A percentile compares a stretch with the other conserved stretches of the same genome.
phyloP scores from a whole-genome alignment of 768 basidiomycete species.

The Mycena indigotica region DNA sequence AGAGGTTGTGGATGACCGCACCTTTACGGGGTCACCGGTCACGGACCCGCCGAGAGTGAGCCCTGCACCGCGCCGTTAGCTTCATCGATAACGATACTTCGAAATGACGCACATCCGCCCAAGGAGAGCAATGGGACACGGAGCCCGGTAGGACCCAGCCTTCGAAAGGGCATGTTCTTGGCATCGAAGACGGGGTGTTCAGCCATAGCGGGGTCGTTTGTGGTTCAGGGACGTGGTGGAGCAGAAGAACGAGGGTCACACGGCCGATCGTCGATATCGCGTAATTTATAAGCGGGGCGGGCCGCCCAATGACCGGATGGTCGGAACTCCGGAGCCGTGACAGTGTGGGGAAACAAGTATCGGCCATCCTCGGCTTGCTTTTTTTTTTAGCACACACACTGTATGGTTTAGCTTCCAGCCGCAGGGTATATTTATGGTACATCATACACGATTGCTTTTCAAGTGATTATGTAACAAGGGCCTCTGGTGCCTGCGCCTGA shows the following conservation, averaged over 20 bases:
- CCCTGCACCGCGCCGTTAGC: conserved; percentile 6
- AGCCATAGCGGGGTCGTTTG: not conserved
- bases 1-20: not conserved
- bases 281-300: not conserved
- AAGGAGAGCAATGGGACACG: conserved; percentile 20
- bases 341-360: no score
- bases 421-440: no score
- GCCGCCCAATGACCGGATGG: no score
- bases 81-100: not conserved
- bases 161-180: conserved; percentile 17
- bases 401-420: no score
- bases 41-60: conserved; percentile 36
- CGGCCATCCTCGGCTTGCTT: no score
- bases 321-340: no score
- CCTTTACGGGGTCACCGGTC: conserved; percentile 54
- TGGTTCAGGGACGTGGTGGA: not conserved
- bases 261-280: not conserved
- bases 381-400: no score
- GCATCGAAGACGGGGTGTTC: not conserved
- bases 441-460: no score
- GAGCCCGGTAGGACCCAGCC: conserved; percentile 16
- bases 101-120: conserved; percentile 15
- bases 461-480: no score
- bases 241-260: not conserved
- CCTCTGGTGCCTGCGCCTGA: no score